phyloP scores from a whole-genome alignment of 345 rosid species.

The Brassica napus region DNA sequence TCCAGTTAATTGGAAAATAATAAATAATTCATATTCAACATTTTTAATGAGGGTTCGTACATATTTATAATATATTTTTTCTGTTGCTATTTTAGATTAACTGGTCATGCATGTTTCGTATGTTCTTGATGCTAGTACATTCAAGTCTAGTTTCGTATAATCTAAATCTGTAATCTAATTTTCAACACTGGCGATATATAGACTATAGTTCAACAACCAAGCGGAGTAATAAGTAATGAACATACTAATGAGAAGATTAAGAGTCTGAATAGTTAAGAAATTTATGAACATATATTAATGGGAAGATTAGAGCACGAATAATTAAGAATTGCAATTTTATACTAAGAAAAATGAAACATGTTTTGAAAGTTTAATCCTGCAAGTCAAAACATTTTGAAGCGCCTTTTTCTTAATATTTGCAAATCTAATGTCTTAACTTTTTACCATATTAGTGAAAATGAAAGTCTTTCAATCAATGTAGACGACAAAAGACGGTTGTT shows the following conservation, averaged over 20 bases:
- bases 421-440: no score
- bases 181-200: not conserved
- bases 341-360: not conserved
- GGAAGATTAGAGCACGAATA: not conserved
- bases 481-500: no score
- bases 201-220: slow-evolving; percentile 12
- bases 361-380: not conserved
- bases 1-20: not conserved
- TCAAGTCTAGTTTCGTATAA: not conserved
- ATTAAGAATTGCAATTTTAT: not conserved
- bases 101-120: not conserved
- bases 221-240: not conserved
- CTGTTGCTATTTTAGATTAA: not conserved
- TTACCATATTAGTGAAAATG: no score
- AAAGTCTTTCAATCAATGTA: no score
- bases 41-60: not conserved
- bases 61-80: not conserved
- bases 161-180: not conserved
- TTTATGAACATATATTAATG: not conserved
- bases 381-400: not conserved
- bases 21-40: not conserved
- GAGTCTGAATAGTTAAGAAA: not conserved
- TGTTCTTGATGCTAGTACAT: not conserved
- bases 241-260: not conserved
- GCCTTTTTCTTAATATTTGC: not conserved